A percentile compares a stretch with the other conserved stretches of the same genome.
phyloP scores from a whole-genome alignment of 1,284 basidiomycete species.

The Dichomitus squalens region DNA sequence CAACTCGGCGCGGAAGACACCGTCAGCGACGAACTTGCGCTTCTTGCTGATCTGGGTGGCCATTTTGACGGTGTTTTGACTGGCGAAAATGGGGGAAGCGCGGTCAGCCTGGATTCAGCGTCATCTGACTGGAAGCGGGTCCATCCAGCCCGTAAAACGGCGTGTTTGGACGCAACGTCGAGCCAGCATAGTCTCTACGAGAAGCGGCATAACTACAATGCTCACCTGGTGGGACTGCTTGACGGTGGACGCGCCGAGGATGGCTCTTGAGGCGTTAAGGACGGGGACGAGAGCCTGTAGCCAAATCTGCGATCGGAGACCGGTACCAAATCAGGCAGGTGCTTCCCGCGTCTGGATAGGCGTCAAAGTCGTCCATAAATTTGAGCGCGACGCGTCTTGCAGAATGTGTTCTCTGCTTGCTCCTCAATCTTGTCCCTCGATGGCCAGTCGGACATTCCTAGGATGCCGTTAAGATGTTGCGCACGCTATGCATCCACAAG shows the following conservation, averaged over 20 bases:
- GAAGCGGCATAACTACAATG: neutral
- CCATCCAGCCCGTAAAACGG: slow-evolving; percentile 18
- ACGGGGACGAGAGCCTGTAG: slow-evolving; percentile 4
- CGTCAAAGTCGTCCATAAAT: slow-evolving; percentile 12
- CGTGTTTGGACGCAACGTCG: neutral
- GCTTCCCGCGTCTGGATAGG: neutral
- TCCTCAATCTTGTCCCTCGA: too few species aligned
- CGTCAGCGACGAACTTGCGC: slow-evolving; percentile 98
- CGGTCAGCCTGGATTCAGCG: slow-evolving; percentile 11
- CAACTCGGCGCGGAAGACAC: slow-evolving; percentile 98
- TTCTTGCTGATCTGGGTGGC: slow-evolving; percentile 91
- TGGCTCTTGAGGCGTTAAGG: slow-evolving; percentile 23
- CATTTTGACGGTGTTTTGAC: slow-evolving; percentile 50
- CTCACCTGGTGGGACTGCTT: slow-evolving; percentile 25
- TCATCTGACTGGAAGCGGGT: slow-evolving; percentile 8
- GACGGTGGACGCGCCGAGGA: slow-evolving; percentile 24
- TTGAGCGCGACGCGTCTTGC: too few species aligned
- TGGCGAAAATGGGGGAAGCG: neutral
- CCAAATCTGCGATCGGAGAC: slow-evolving; percentile 16
- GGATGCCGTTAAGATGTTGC: too few species aligned
- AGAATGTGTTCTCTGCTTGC: too few species aligned
- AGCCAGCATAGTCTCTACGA: neutral
- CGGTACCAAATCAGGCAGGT: slow-evolving; percentile 8
- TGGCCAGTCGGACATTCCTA: too few species aligned
- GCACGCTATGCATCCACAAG: too few species aligned